These are phyloP conservation scores for Pythium scleroteichum DNA, from an alignment of 352 stramenopile species.

Conservation along the genomic window DNA sequence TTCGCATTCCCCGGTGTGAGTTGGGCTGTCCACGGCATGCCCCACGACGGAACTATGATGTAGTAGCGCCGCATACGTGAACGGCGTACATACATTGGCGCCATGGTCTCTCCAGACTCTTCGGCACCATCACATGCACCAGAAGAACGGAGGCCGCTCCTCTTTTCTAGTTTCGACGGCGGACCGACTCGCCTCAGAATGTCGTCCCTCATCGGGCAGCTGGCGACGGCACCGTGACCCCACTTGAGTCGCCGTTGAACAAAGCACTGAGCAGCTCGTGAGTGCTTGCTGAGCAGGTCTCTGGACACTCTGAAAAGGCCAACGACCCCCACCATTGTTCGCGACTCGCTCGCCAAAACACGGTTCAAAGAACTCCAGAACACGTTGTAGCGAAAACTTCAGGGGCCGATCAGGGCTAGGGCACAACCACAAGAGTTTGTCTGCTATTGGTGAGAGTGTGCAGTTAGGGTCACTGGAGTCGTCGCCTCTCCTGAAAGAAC, in stretches of 20 bases:
- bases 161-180: neutral
- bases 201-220: neutral
- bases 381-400: too few species aligned
- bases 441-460: constrained; percentile 2
- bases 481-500: neutral
- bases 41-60: too few species aligned
- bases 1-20: too few species aligned
- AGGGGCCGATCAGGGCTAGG: neutral
- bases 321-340: neutral
- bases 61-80: too few species aligned
- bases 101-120: too few species aligned
- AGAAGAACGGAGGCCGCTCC: neutral
- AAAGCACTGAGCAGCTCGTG: neutral
- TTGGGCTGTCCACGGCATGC: too few species aligned
- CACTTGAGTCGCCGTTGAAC: neutral
- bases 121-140: too few species aligned
- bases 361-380: neutral
- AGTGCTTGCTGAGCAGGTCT: neutral
- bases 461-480: neutral
- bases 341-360: neutral
- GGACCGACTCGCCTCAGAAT: neutral
- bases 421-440: neutral
- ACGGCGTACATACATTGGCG: too few species aligned
- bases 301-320: neutral
- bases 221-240: neutral